Evolutionary conservation across 306 rosid genomes (phyloP).

Genomic region (Abrus pulchellus): DNA sequence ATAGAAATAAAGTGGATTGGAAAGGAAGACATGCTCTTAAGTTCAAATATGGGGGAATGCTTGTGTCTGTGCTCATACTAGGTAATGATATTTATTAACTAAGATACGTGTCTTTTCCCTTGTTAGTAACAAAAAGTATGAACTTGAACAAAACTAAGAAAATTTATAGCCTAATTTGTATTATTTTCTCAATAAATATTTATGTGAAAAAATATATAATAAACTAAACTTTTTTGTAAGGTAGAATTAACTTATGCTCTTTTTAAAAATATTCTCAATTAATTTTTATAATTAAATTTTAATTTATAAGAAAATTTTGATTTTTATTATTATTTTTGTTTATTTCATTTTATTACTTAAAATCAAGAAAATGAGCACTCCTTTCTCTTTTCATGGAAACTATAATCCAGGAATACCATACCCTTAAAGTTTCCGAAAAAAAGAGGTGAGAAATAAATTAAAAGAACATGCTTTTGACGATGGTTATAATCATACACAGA

Average conservation of each 20-base stretch:
- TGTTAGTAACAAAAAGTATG: not conserved
- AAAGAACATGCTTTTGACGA: not conserved
- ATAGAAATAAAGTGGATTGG: conserved; percentile 89
- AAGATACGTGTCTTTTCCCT: not conserved
- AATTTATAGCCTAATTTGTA: no score
- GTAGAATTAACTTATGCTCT: no score
- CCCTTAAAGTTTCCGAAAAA: conserved; percentile 5
- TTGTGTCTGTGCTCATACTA: conserved; percentile 62
- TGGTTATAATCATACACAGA: not conserved
- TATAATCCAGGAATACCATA: not conserved
- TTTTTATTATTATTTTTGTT: not conserved
- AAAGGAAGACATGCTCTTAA: conserved; percentile 82
- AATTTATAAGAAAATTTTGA: no score
- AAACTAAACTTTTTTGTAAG: no score
- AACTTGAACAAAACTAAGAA: no score
- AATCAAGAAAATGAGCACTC: not conserved
- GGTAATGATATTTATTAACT: conserved; percentile 49
- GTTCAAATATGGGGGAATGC: conserved; percentile 77
- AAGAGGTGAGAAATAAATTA: conserved; percentile 4
- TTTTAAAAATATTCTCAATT: no score
- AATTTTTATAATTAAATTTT: no score
- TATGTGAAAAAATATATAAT: no score
- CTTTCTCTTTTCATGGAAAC: not conserved
- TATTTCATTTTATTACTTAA: not conserved
- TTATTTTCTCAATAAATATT: no score